Percentiles rank a stretch among this genome's conserved stretches.
phyloP scores from a whole-genome alignment of 2,329 filamentous ascomycete species.

The Fusarium mangiferae region DNA sequence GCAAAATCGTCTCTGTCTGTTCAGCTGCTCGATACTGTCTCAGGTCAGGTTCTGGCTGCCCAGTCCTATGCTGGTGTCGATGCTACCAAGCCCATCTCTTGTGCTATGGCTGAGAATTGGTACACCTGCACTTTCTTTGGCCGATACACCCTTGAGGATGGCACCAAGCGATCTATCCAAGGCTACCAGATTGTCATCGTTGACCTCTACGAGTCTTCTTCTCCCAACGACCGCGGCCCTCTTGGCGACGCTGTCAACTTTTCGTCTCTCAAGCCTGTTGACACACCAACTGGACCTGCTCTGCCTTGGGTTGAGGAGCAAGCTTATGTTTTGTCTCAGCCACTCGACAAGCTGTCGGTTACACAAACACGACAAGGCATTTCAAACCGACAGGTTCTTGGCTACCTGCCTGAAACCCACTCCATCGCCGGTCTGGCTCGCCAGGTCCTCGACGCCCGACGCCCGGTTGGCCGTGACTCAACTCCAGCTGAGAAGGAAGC shows the following conservation, averaged over 20 bases:
- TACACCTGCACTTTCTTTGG: slow-evolving; percentile 85
- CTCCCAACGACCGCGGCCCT: slow-evolving; percentile 85
- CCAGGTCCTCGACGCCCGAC: slow-evolving; percentile 82
- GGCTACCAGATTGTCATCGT: slow-evolving; percentile 88
- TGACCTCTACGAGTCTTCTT: slow-evolving; percentile 89
- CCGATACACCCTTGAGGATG: slow-evolving; percentile 66
- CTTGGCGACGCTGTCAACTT: slow-evolving; percentile 76
- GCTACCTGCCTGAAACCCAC: slow-evolving; percentile 77
- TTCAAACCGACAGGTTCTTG: slow-evolving; percentile 82
- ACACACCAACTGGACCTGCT: slow-evolving; percentile 63
- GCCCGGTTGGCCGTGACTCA: slow-evolving; percentile 86
- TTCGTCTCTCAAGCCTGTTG: slow-evolving; percentile 78
- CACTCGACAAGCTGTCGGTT: slow-evolving; percentile 82
- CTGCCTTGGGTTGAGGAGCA: slow-evolving; percentile 83
- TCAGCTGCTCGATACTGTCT: slow-evolving; percentile 86
- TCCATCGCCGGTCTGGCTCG: slow-evolving; percentile 84
- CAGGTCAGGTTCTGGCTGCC: slow-evolving; percentile 81
- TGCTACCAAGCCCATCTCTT: slow-evolving; percentile 75
- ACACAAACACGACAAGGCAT: slow-evolving; percentile 94
- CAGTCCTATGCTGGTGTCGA: slow-evolving; percentile 80
- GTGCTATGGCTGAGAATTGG: slow-evolving; percentile 93
- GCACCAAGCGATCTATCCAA: slow-evolving; percentile 69
- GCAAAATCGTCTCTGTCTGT: slow-evolving; percentile 70
- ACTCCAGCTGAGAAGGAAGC: slow-evolving; percentile 78
- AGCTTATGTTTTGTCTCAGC: slow-evolving; percentile 81